Evolutionary conservation across 371 early-diverging fungal species (phyloP), one percentile per base, ranked within the genome.

Genomic region (Vairimorpha apis): DNA sequence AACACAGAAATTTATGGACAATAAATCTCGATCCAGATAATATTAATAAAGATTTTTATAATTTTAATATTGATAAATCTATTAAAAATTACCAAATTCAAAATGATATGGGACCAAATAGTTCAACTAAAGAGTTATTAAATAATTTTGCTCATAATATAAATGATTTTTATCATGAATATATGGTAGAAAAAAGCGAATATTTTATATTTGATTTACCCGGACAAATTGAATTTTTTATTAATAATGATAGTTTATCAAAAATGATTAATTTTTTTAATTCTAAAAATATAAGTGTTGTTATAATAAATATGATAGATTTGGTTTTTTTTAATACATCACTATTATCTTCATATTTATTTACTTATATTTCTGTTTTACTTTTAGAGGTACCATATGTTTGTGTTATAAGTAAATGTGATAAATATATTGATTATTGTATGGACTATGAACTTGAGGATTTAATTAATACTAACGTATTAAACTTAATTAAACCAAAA

Each of bases 1-100:
- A 58, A n/a, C 41, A 70, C 18, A 77, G 74, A 72, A 72, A 45
- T 35, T 49, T 58, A 2, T 70, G 30, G 18, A 27, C 32, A 21
- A 41, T 77, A 7, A 77, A 73, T 64, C 53, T 77, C 33, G 77
- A 77, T 68, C 77, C 77, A 12, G 77, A 74, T 2, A 77, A 74
- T 44, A 53, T 29, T 23, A 38, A 56, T 13, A 51, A 21, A 8
- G 45, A 25, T 23, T 1, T 45, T 13, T 77, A 65, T 47, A 72
- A 72, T 51, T 72, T 60, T 44, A 47, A 59, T 30, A 73, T 73
- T 55, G 41, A 30, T 13, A 16, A 33, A 0, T 37, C 70, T 2
- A 58, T 68, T 12, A 41, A 59, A 47, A 35, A 65, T 4, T 68
- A 68, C 30, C 63, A 62, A 49, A 59, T 67, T 10, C 59, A 63